Base-by-base conservation (phyloP, 371 early-diverging fungal genomes). In the Smittium mucronatum region DNA sequence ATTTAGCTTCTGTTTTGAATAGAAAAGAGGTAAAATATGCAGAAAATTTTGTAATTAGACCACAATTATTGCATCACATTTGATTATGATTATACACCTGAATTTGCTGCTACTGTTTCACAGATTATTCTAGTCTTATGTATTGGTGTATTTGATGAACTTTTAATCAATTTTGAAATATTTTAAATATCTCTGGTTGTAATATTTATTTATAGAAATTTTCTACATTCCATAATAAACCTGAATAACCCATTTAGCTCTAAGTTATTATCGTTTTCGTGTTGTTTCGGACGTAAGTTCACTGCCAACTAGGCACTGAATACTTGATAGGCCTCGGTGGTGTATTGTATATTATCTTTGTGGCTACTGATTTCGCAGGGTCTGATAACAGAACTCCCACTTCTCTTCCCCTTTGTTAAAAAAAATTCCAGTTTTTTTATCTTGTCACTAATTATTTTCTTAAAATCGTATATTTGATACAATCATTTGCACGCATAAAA, bases 401-500 rank as follows among this genome's bases (percentile, higher is more conserved):
- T 32, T 5, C 63, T 5, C 63, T 61, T 61, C 63, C n/a, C 63
- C 32, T 61, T 61, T 30, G 63, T 5, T 16, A n/a, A 5, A 11
- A 61, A 5, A 16, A 61, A 11, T 61, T 15, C 32, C 5, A 61
- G 28, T 16, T 32, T 61, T 61, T 15, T 61, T 30, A 15, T 28
- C 30, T 5, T 16, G 28, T 61, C 63, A 30, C 5, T 61, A 15
- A 32, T 15, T 32, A 16, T 5, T 61, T 5, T 61, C 32, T 61
- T 5, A 30, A n/a, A 5, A n/a, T 11, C n/a, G n/a, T 61, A 28
- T 32, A 33, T 32, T 5, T n/a, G 32, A n/a, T 30, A n/a, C n/a
- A 61, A 61, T 61, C 63, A n/a, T n/a, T 61, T n/a, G 63, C 16
- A 16, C 63, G 28, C 63, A 61, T 61, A 33, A 61, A 61, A 30